Evolutionary conservation across 345 rosid species (phyloP), one percentile per base, ranked within the genome.

Genomic region (Tarenaya hassleriana): DNA sequence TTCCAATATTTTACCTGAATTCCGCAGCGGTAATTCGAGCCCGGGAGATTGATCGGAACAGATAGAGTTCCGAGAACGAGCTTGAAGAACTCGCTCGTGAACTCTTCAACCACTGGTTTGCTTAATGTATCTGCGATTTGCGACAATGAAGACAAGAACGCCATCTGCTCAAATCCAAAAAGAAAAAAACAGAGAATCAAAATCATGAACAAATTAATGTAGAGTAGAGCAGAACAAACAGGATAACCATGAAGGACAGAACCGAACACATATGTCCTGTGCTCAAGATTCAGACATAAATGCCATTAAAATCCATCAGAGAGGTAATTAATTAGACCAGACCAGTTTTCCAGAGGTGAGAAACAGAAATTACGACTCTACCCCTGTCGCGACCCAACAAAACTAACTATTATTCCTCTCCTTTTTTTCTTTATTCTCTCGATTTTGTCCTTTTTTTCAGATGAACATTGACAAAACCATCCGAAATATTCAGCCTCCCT

Each of bases 1-100:
- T 37, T 48, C n/a, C 16, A 50, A 20, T 17, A 16, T 7, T 34
- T 62, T 74, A 83, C 94, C 72, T 74, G 83, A 20, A 78, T 41
- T 56, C 91, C 95, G 10, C 68, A 70, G 0, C 77, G 71, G 46
- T 86, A 86, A 15, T 77, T 77, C 1, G 84, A 73, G 1, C 88
- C 82, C 0, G 88, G 88, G 40, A 83, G 77, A 68, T 83, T 78
- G 15, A 86, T 75, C 11, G 95, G 95, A 31, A 86, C 72, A 3
- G 91, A 81, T n/a, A 86, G 73, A 31, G 88, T 78, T 37, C 91
- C 95, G 0, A 77, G 56, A 52, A 80, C 91, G n/a, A 86, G 76
- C 68, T 83, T 80, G 62, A 77, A 80, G 73, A 77, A 83, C 78
- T 80, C 88, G 15, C 77, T 80, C 67, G 66, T 74, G 69, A 77